These are phyloP conservation scores for Eimeria maxima DNA, from an alignment of 169 alveolate species.

Conservation along the genomic window DNA sequence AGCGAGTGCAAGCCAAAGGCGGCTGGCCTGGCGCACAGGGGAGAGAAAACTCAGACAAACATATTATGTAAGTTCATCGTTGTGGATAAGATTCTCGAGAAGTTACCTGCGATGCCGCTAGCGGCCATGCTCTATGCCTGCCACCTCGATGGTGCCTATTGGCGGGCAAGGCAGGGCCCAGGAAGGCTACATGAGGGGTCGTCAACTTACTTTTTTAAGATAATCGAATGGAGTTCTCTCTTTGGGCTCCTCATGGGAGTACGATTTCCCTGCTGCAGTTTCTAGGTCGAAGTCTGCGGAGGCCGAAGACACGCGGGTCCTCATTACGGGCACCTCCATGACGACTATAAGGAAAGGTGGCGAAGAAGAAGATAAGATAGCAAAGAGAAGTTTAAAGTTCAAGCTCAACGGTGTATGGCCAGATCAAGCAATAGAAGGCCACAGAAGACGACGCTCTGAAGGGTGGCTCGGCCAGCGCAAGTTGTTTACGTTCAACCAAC, in stretches of 20 bases:
- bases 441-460: constrained; percentile 18
- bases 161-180: neutral
- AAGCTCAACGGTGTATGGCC: neutral
- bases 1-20: constrained; percentile 74
- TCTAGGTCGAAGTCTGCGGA: constrained; percentile 59
- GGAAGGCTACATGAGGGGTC: neutral
- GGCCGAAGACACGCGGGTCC: constrained; percentile 42
- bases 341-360: neutral
- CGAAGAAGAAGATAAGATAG: neutral
- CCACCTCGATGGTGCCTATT: neutral
- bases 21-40: constrained; percentile 53
- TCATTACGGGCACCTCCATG: constrained; percentile 38
- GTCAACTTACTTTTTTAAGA: constrained; percentile 26
- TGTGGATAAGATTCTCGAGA: neutral
- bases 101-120: neutral
- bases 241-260: neutral
- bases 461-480: neutral
- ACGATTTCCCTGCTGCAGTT: constrained; percentile 32
- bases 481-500: neutral
- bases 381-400: neutral
- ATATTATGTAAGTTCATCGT: too few species aligned
- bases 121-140: neutral
- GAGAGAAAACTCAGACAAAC: neutral
- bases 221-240: neutral
- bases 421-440: neutral